phyloP scores from a whole-genome alignment of 129 eudicot genomes.

The Tagetes patula region DNA sequence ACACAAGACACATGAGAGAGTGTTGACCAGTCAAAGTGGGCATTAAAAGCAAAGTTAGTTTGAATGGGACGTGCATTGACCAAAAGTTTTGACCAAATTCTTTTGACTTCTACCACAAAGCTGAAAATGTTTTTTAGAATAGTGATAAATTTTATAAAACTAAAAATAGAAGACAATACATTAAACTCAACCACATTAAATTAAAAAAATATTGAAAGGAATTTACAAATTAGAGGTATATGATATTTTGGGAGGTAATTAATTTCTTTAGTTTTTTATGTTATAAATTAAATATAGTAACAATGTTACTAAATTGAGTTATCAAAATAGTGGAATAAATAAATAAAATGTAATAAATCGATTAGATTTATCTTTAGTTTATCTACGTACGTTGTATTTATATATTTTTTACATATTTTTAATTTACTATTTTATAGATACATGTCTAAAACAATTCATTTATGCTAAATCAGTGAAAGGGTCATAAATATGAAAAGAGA shows the following conservation, averaged over 20 bases:
- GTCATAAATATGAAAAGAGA: neutral
- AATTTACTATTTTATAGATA: neutral
- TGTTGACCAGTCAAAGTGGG: conserved; percentile 69
- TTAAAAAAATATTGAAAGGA: neutral
- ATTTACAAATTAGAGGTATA: neutral
- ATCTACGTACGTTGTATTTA: neutral
- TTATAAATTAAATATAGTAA: neutral
- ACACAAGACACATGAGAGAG: conserved; percentile 32
- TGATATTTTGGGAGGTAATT: neutral
- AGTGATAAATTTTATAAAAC: neutral
- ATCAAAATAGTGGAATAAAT: neutral
- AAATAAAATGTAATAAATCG: too few species aligned
- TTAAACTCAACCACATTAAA: neutral
- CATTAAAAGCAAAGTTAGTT: conserved; percentile 57
- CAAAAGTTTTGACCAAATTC: conserved; percentile 26
- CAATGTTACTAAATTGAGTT: neutral
- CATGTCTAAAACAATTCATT: too few species aligned
- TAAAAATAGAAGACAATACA: neutral
- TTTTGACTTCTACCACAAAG: conserved; percentile 23
- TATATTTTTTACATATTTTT: neutral
- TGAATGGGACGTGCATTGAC: conserved; percentile 65
- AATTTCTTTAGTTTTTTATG: neutral
- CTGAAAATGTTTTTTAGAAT: neutral
- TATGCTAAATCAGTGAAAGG: too few species aligned
- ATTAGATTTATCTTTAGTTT: neutral